phyloP scores from a whole-genome alignment of 345 rosid species.

The Excoecaria cochinchinensis region DNA sequence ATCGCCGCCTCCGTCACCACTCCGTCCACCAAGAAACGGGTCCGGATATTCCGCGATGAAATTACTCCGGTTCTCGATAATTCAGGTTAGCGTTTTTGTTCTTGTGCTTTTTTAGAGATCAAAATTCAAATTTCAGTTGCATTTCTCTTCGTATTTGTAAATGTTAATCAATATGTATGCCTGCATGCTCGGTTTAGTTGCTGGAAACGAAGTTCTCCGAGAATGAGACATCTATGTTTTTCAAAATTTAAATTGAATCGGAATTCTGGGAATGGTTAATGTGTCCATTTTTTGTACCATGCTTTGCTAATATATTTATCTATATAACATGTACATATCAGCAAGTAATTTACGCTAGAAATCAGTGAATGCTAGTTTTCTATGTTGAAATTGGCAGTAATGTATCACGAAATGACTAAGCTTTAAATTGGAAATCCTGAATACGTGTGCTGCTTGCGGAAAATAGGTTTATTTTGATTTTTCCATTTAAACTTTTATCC shows the following conservation, averaged over 20 bases:
- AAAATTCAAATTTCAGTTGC: neutral
- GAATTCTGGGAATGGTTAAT: neutral
- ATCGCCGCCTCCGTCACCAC: slow-evolving; percentile 59
- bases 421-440: neutral
- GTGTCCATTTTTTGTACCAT: neutral
- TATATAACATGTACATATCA: neutral
- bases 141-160: neutral
- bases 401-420: neutral
- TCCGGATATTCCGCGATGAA: slow-evolving; percentile 66
- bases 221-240: neutral
- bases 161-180: neutral
- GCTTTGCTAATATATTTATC: neutral
- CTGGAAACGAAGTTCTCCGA: neutral
- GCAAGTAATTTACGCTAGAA: neutral
- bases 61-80: slow-evolving; percentile 46
- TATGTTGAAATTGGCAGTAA: neutral
- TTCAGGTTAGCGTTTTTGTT: slow-evolving; percentile 40
- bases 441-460: neutral
- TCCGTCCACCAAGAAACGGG: slow-evolving; percentile 57
- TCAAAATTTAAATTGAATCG: neutral
- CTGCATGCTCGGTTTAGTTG: neutral
- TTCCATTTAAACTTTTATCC: neutral
- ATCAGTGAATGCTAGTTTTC: neutral
- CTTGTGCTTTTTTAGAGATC: neutral
- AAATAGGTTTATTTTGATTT: neutral